These are phyloP conservation scores for Pichia nakasei DNA, from an alignment of 805 yeast genomes.

Conservation along the genomic window DNA sequence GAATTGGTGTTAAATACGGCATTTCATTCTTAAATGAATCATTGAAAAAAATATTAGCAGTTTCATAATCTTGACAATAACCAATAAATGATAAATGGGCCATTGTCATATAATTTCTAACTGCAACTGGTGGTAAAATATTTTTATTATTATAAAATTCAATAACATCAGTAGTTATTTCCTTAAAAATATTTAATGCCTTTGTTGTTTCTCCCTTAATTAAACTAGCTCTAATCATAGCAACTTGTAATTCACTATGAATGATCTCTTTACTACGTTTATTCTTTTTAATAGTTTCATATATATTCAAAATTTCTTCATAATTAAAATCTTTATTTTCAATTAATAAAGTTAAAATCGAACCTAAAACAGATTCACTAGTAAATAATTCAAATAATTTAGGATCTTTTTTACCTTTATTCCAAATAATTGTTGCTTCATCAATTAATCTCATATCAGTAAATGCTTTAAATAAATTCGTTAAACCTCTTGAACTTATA, in stretches of 20 bases:
- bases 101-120: slow-evolving; percentile 49
- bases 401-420: slow-evolving; percentile 40
- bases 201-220: slow-evolving; percentile 51
- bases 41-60: slow-evolving; percentile 66
- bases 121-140: slow-evolving; percentile 22
- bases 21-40: slow-evolving; percentile 57
- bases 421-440: slow-evolving; percentile 65
- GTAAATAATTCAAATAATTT: slow-evolving; percentile 38
- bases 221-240: slow-evolving; percentile 67
- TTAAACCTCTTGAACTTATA: slow-evolving; percentile 43
- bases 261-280: slow-evolving; percentile 17
- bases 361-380: slow-evolving; percentile 58
- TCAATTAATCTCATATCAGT: slow-evolving; percentile 49
- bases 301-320: slow-evolving; percentile 50
- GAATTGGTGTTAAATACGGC: slow-evolving; percentile 64
- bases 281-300: slow-evolving; percentile 29
- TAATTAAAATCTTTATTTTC: slow-evolving; percentile 49
- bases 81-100: slow-evolving; percentile 76
- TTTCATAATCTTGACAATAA: slow-evolving; percentile 56
- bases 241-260: slow-evolving; percentile 45
- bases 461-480: slow-evolving; percentile 47
- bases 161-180: slow-evolving; percentile 43
- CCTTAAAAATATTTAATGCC: slow-evolving; percentile 56
- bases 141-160: slow-evolving; percentile 15
- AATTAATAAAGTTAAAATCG: slow-evolving; percentile 57